Evolutionary conservation across 306 rosid species (phyloP), one percentile per base, ranked within the genome.

Genomic region (Ammopiptanthus mongolicus): DNA sequence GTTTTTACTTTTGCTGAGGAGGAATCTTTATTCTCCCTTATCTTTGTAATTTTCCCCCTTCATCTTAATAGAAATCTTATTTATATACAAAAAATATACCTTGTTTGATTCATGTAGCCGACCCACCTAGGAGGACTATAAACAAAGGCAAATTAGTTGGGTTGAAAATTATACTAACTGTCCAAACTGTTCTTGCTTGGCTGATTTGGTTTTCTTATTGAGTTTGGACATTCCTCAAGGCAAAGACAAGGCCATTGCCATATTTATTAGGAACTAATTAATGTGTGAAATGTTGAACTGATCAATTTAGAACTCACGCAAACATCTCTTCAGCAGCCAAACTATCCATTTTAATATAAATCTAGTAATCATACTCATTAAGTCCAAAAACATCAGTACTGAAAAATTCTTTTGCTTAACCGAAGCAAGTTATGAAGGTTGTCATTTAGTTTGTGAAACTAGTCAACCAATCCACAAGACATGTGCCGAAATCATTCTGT

Each of bases 131-230:
- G 52, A 48, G 14, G 12, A 62, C 70, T 76, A 21, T 65, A 65
- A 44, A 63, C 51, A 41, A 69, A 61, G 42, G 10, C 51, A 42
- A 52, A 69, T 34, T 47, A 31, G 23, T 25, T 69, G 47, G 36
- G 31, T n/a, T n/a, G n/a, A n/a, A n/a, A n/a, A n/a, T n/a, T n/a
- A n/a, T n/a, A n/a, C n/a, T n/a, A 28, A 18, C 41, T 17, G 8
- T 22, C 19, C 74, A 6, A 37, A 59, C 39, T 74, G 66, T 68
- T 51, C 59, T 61, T 23, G 71, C 33, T 10, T 62, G 47, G 11
- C 53, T 52, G 61, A 60, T 76, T 69, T 81, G 10, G 19, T 73
- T 62, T 64, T 46, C 70, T 73, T 57, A 50, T 57, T 47, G 70
- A 65, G 23, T 56, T 72, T 65, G 53, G 61, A 18, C 14, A 14